Evolutionary conservation across 2,329 filamentous ascomycete species (phyloP).

Genomic region (Clarireedia hainanense): DNA sequence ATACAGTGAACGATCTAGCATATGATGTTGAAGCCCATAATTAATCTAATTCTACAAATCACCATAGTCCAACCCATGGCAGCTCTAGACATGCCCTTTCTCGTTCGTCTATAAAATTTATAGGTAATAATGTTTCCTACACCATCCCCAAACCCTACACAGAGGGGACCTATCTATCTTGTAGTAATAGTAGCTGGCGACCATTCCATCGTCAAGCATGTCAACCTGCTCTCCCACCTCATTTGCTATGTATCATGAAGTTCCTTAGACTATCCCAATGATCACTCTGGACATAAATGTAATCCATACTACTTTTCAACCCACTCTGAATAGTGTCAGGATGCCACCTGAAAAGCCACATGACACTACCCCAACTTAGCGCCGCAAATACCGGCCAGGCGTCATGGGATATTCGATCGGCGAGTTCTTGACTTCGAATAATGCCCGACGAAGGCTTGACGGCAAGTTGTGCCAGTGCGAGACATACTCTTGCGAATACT

Average conservation of each 20-base stretch:
- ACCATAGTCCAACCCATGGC: too few species aligned
- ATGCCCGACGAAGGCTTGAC: constrained; percentile 56
- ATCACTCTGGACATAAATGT: constrained; percentile 88
- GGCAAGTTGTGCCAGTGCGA: constrained; percentile 76
- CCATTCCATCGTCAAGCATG: too few species aligned
- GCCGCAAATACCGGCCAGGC: constrained; percentile 92
- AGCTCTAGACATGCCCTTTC: too few species aligned
- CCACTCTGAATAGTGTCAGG: constrained; percentile 87
- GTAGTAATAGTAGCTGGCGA: too few species aligned
- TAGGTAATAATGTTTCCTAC: neutral
- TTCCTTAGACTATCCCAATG: constrained; percentile 82
- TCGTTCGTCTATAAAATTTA: too few species aligned
- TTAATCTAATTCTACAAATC: constrained; percentile 2
- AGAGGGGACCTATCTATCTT: neutral
- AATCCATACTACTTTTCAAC: constrained; percentile 90
- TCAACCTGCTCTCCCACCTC: neutral
- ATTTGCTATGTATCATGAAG: constrained; percentile 78
- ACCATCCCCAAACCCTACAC: neutral
- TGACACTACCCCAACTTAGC: constrained; percentile 84
- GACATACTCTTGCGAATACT: constrained; percentile 83
- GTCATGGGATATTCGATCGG: constrained; percentile 50
- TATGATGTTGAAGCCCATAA: neutral
- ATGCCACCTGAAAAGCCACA: constrained; percentile 91
- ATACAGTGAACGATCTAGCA: too few species aligned
- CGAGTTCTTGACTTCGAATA: constrained; percentile 38